Conservation (phyloP, 148 eudicot species). For the Selenicereus undatus region DNA sequence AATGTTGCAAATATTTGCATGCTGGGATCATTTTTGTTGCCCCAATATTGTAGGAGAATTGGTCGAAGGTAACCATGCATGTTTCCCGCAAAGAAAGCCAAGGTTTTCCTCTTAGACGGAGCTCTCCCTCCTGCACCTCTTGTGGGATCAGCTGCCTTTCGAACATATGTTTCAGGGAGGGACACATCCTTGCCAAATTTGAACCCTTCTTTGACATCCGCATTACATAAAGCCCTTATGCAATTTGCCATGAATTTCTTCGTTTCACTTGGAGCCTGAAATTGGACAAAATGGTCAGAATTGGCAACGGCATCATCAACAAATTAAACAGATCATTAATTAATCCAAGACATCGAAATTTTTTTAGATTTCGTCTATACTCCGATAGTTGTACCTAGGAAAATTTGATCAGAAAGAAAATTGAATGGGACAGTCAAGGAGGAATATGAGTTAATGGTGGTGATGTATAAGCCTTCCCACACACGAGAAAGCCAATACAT, state of each 20-base stretch:
- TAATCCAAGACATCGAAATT: too few relatives aligned
- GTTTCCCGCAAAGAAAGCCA: slow-evolving; percentile 70
- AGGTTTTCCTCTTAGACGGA: slow-evolving; percentile 38
- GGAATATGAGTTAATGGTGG: too few relatives aligned
- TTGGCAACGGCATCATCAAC: neutral
- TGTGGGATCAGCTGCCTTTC: slow-evolving; percentile 40
- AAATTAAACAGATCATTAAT: too few relatives aligned
- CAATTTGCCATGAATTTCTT: slow-evolving; percentile 41
- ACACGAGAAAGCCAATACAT: too few relatives aligned
- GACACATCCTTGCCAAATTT: slow-evolving; percentile 62
- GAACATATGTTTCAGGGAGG: slow-evolving; percentile 58
- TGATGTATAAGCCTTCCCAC: too few relatives aligned
- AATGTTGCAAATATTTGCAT: slow-evolving; percentile 46
- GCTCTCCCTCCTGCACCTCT: slow-evolving; percentile 50
- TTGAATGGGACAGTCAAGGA: too few relatives aligned
- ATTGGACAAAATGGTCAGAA: neutral
- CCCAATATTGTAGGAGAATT: slow-evolving; percentile 50
- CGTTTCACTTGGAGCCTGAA: slow-evolving; percentile 60
- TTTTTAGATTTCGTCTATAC: too few relatives aligned
- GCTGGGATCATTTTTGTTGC: slow-evolving; percentile 33
- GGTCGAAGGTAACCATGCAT: slow-evolving; percentile 67
- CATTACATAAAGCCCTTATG: slow-evolving; percentile 68
- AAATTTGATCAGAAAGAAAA: too few relatives aligned
- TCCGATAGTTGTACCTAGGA: too few relatives aligned
- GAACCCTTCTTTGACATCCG: slow-evolving; percentile 57